These are phyloP conservation scores for Dothistroma pini DNA, from an alignment of 2,329 filamentous ascomycete genomes.

Conservation along the genomic window DNA sequence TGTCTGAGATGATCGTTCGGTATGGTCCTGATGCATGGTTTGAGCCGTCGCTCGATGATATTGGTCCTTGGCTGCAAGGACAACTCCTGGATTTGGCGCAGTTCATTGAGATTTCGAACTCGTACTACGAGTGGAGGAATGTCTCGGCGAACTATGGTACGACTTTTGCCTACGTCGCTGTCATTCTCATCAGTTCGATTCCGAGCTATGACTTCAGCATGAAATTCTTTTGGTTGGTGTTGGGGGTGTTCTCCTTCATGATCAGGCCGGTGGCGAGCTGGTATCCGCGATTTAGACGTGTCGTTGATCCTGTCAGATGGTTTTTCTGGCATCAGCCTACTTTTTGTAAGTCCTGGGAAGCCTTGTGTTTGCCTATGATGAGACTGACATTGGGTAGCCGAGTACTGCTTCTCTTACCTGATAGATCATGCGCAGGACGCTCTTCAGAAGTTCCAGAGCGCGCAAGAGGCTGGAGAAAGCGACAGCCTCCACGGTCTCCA, in stretches of 20 bases:
- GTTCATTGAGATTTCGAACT: neutral
- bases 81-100: neutral
- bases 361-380: neutral
- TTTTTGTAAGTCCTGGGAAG: neutral
- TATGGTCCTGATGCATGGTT: constrained; percentile 1
- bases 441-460: neutral
- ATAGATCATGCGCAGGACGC: neutral
- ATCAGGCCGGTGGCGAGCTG: neutral
- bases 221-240: neutral
- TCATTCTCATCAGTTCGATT: neutral
- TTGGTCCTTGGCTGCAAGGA: neutral
- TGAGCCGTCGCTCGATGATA: neutral
- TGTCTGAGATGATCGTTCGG: neutral
- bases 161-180: neutral
- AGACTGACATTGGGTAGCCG: too few species aligned
- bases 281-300: constrained; percentile 3
- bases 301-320: constrained; percentile 1
- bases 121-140: neutral
- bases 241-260: neutral
- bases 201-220: neutral
- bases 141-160: neutral
- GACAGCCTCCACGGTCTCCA: neutral
- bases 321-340: constrained; percentile 6
- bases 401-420: neutral
- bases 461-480: neutral